These are phyloP conservation scores for Leccinum uliginosum DNA, from an alignment of 768 basidiomycete genomes.

Conservation along the genomic window DNA sequence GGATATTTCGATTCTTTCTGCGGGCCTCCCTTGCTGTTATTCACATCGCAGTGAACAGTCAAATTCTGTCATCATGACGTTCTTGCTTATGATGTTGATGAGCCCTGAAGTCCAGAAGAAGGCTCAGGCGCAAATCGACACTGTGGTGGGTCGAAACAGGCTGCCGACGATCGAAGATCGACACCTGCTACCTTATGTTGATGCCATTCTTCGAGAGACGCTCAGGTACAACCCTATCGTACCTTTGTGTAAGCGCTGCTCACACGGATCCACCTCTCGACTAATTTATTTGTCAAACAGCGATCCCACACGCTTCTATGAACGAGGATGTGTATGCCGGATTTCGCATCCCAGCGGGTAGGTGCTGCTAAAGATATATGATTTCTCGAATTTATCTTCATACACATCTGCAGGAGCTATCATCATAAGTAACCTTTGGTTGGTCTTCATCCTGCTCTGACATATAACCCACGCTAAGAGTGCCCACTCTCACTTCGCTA, in stretches of 20 bases:
- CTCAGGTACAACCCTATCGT: conserved; percentile 12
- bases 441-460: neutral
- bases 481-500: neutral
- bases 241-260: conserved; percentile 13
- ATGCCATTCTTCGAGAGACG: conserved; percentile 18
- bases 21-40: neutral
- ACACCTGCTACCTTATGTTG: conserved; percentile 16
- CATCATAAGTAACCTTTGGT: conserved; percentile 19
- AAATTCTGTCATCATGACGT: conserved; percentile 20
- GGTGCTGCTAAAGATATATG: neutral
- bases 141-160: conserved; percentile 10
- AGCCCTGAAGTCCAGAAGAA: conserved; percentile 14
- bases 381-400: neutral
- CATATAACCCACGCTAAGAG: neutral
- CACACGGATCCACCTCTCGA: neutral
- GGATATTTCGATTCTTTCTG: neutral
- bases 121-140: conserved; percentile 23
- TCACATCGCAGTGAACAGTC: conserved; percentile 12
- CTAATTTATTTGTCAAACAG: conserved; percentile 4
- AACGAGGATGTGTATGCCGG: conserved; percentile 42
- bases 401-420: conserved; percentile 9
- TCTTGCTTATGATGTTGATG: conserved; percentile 18
- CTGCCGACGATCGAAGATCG: conserved; percentile 16
- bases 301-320: conserved; percentile 30
- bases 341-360: conserved; percentile 47